A percentile compares a stretch with the other conserved stretches of the same genome.
These are phyloP conservation scores for Filosporella fistucella DNA, from an alignment of 495 filamentous ascomycete genomes.

Conservation along the genomic window DNA sequence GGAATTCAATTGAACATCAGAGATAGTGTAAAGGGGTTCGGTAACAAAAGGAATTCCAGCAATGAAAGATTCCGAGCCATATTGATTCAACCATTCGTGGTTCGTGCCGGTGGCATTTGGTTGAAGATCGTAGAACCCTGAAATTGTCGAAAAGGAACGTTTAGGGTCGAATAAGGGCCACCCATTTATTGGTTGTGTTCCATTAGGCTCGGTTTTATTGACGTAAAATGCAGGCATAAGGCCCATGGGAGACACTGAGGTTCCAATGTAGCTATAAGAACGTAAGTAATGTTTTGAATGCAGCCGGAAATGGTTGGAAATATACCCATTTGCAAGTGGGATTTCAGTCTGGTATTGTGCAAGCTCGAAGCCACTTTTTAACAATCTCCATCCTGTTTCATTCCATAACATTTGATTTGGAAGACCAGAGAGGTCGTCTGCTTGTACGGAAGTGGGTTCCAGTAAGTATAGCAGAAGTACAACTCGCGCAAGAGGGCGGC, in stretches of 20 bases:
- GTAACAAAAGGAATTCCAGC: slow-evolving; percentile 57
- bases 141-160: slow-evolving; percentile 69
- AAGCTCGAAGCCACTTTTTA: slow-evolving; percentile 48
- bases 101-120: slow-evolving; percentile 59
- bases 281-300: neutral
- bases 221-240: slow-evolving; percentile 66
- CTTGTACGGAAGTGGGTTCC: no score
- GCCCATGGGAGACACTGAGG: slow-evolving; percentile 54
- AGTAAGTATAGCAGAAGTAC: no score
- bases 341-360: slow-evolving; percentile 61
- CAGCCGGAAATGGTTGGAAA: neutral
- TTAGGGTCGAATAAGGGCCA: slow-evolving; percentile 69
- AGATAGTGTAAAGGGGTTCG: slow-evolving; percentile 54
- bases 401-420: slow-evolving; percentile 47
- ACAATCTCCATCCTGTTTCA: slow-evolving; percentile 56
- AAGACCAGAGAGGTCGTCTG: neutral
- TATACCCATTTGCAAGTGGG: slow-evolving; percentile 52
- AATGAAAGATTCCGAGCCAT: slow-evolving; percentile 70
- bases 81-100: slow-evolving; percentile 61
- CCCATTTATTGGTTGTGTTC: slow-evolving; percentile 54
- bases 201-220: slow-evolving; percentile 25
- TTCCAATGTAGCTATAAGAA: slow-evolving; percentile 34
- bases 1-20: slow-evolving; percentile 52
- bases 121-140: slow-evolving; percentile 69
- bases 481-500: no score